Conservation (phyloP, 1,284 basidiomycete genomes). For the Ceratobasidium sp. region DNA sequence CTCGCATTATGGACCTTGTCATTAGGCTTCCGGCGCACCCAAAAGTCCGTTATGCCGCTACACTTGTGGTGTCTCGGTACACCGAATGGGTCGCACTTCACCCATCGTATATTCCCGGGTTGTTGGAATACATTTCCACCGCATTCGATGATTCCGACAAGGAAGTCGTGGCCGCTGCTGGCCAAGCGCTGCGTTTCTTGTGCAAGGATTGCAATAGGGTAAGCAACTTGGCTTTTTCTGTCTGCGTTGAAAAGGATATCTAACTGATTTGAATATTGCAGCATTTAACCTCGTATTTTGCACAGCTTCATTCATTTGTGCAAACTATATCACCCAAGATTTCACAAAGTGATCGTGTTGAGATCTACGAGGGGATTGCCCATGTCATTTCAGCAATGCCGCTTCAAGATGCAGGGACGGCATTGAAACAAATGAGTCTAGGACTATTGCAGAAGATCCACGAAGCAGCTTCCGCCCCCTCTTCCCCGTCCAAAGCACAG, state of each 20-base stretch:
- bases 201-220: constrained; percentile 95
- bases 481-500: constrained; percentile 47
- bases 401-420: constrained; percentile 80
- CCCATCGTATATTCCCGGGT: constrained; percentile 82
- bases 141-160: constrained; percentile 82
- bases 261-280: constrained; percentile 48
- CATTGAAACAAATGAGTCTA: constrained; percentile 80
- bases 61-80: constrained; percentile 94
- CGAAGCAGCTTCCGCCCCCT: constrained; percentile 58
- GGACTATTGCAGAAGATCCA: constrained; percentile 76
- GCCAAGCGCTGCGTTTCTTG: constrained; percentile 94
- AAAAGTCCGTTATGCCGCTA: constrained; percentile 90
- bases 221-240: constrained; percentile 45
- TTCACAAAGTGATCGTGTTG: constrained; percentile 82
- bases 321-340: constrained; percentile 77
- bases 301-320: constrained; percentile 89
- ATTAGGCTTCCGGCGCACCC: constrained; percentile 90
- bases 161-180: constrained; percentile 91
- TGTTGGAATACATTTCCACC: constrained; percentile 88
- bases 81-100: constrained; percentile 96
- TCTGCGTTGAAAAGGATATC: constrained; percentile 31
- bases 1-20: constrained; percentile 93
- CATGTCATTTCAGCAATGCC: constrained; percentile 94
- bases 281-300: constrained; percentile 90
- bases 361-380: constrained; percentile 94